A percentile compares a stretch with the other conserved stretches of the same genome.
These are phyloP conservation scores for Naganishia vaughanmartiniae DNA, from an alignment of 768 basidiomycete species.

Conservation along the genomic window DNA sequence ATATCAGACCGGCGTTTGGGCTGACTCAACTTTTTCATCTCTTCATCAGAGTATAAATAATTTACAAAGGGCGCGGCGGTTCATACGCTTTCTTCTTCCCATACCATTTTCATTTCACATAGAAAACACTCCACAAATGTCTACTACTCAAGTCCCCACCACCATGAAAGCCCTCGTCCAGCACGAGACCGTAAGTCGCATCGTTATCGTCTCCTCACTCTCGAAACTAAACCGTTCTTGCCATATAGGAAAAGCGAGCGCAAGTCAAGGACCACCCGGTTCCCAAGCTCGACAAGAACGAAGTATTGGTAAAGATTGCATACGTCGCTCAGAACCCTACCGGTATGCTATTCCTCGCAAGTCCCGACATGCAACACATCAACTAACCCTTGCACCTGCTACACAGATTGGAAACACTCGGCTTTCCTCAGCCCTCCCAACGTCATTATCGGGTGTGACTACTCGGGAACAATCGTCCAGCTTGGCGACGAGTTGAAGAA, in stretches of 20 bases:
- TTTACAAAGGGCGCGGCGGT: no score
- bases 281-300: conserved; percentile 33
- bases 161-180: conserved; percentile 42
- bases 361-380: conserved; percentile 31
- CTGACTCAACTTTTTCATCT: no score
- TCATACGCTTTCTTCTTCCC: no score
- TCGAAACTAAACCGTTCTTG: neutral
- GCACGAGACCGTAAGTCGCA: conserved; percentile 33
- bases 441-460: conserved; percentile 42
- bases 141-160: conserved; percentile 29
- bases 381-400: neutral
- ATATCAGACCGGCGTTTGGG: no score
- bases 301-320: conserved; percentile 44
- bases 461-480: conserved; percentile 37
- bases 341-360: conserved; percentile 28
- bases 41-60: neutral
- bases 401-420: conserved; percentile 37
- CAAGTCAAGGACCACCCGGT: conserved; percentile 35
- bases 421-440: conserved; percentile 26
- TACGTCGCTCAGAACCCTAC: conserved; percentile 39
- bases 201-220: neutral
- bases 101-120: neutral
- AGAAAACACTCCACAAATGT: conserved; percentile 9
- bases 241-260: conserved; percentile 32
- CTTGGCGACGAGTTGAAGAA: conserved; percentile 28